Evolutionary conservation across 2,329 filamentous ascomycete genomes (phyloP).

Genomic region (Gliomastix tumulicola): DNA sequence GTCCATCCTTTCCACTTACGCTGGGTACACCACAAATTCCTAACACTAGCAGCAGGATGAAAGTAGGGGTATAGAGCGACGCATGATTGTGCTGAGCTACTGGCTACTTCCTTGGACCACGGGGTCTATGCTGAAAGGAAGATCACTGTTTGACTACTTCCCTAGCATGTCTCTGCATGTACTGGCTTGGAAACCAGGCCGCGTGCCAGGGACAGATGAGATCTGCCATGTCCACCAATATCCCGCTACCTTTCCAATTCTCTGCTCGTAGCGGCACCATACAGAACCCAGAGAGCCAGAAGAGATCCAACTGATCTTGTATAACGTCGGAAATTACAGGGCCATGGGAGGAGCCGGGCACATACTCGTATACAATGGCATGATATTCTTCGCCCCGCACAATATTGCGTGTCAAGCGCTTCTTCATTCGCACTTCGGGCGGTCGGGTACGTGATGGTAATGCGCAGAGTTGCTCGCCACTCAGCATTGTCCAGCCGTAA

Average conservation of each 20-base stretch:
- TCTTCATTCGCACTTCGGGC: not conserved
- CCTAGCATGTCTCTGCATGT: too few species aligned
- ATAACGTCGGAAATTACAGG: not conserved
- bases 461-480: not conserved
- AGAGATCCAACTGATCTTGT: not conserved
- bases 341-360: not conserved
- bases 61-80: too few species aligned
- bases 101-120: too few species aligned
- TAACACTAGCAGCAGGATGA: too few species aligned
- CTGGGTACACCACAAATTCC: too few species aligned
- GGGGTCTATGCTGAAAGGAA: too few species aligned
- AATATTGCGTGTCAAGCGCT: not conserved
- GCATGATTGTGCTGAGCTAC: too few species aligned
- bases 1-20: too few species aligned
- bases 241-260: constrained; percentile 2
- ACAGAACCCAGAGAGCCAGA: constrained; percentile 1
- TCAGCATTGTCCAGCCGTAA: constrained; percentile 1
- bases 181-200: too few species aligned
- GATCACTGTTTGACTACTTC: too few species aligned
- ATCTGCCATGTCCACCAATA: constrained; percentile 4
- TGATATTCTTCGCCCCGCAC: constrained; percentile 1
- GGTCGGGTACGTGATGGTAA: not conserved
- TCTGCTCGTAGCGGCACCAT: not conserved
- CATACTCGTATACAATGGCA: constrained; percentile 2
- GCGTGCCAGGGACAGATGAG: constrained; percentile 3